Evolutionary conservation across 371 early-diverging fungal genomes (phyloP).

Genomic region (Catenaria anguillulae): DNA sequence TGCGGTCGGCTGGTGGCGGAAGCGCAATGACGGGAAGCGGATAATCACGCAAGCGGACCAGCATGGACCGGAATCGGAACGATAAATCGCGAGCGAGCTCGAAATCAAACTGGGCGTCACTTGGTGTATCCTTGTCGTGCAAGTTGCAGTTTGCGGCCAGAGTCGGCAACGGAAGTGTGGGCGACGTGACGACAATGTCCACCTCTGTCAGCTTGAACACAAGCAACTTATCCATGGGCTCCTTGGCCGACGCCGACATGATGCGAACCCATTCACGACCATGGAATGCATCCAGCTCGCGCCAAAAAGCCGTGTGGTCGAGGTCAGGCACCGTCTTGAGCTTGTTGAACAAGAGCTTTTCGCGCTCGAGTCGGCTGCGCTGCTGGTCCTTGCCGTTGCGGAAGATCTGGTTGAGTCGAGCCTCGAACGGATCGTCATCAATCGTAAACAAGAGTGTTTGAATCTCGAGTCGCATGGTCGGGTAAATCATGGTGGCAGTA

Average conservation of each 20-base stretch:
- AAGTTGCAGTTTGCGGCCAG: background rate
- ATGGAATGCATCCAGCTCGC: background rate
- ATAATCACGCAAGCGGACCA: background rate
- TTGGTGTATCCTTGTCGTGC: background rate
- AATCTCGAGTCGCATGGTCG: background rate
- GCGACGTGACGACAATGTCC: background rate
- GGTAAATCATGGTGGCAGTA: background rate
- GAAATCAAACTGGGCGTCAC: background rate
- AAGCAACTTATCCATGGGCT: background rate
- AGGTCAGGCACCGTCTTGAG: background rate
- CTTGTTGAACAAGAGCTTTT: background rate
- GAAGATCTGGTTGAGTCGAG: background rate
- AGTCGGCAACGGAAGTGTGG: background rate
- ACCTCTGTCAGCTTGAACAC: background rate
- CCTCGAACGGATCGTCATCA: constrained; percentile 2
- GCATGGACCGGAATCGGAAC: background rate
- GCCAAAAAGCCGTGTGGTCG: background rate
- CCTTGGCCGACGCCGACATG: background rate
- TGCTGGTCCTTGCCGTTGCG: constrained; percentile 1
- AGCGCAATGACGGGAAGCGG: background rate
- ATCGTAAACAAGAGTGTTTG: background rate
- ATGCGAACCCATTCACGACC: background rate
- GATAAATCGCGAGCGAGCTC: background rate
- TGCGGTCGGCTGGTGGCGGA: background rate
- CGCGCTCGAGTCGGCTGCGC: constrained; percentile 1